Base-by-base conservation (phyloP, 1,284 basidiomycete species). In the Abortiporus biennis region DNA sequence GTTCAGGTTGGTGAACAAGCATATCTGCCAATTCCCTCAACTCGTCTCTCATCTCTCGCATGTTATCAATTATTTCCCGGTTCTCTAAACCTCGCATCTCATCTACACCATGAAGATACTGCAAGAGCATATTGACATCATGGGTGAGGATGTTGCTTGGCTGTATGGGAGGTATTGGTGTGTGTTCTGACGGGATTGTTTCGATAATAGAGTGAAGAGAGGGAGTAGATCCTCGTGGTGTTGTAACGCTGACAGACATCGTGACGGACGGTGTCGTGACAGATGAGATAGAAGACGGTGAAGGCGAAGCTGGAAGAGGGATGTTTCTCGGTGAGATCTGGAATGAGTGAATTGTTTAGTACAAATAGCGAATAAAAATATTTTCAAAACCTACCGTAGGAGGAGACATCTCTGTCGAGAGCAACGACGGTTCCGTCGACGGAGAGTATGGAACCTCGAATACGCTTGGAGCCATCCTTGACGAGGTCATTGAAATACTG, bases 101-200 rank as follows among this genome's bases (percentile, higher is more conserved):
- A 52, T 86, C 76, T 25, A 81, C 65, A 6, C 74, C 70, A 22
- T 78, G 71, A n/a, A 90, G 58, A 45, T 81, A 76, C 8, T 82
- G 74, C 19, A 80, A 68, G 9, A 90, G 59, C 6, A 74, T 67
- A 49, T 81, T 78, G 19, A 90, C 69, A 51, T 88, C 85, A n/a
- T 74, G 68, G 3, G 71, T 74, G 38, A 83, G 57, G 44, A 69
- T 74, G 57, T 59, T 71, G 52, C 59, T 66, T 48, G 56, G 55
- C 50, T 44, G 67, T 46, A 19, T 52, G 8, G 27, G 27, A 36
- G 27, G 43, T 46, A 27, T 57, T 50, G 20, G 46, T 27, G 36
- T 47, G 12, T 27, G 50, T 9, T 52, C 54, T 3, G 68, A 70
- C 6, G 66, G 61, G 16, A 74, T 58, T 0, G 82, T 84, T 35